Evolutionary conservation across 805 yeast species (phyloP).

Genomic region (Debaryomyces tyrocola): DNA sequence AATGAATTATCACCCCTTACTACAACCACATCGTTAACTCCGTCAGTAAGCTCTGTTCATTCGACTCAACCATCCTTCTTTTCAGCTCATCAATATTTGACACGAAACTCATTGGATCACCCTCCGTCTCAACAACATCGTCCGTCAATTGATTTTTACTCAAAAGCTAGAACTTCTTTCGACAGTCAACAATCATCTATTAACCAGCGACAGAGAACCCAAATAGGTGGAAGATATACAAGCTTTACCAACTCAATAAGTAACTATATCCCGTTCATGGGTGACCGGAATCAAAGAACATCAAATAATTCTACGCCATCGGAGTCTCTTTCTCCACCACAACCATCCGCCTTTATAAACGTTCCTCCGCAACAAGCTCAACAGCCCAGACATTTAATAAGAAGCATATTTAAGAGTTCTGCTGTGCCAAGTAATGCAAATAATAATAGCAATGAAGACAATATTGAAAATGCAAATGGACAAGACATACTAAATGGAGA

Average conservation of each 20-base stretch:
- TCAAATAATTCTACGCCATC: slow-evolving; percentile 11
- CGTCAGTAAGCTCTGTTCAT: slow-evolving; percentile 39
- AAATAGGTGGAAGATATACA: slow-evolving; percentile 24
- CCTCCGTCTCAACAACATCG: slow-evolving; percentile 27
- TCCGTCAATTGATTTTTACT: slow-evolving; percentile 33
- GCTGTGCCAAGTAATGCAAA: slow-evolving; percentile 3
- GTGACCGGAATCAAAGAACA: slow-evolving; percentile 25
- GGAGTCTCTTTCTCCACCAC: slow-evolving; percentile 14
- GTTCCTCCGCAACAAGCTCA: slow-evolving; percentile 7
- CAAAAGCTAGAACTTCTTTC: slow-evolving; percentile 26
- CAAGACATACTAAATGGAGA: slow-evolving; percentile 1
- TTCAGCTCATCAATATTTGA: slow-evolving; percentile 42
- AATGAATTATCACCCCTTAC: slow-evolving; percentile 42
- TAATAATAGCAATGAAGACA: background rate
- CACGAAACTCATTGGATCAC: slow-evolving; percentile 39
- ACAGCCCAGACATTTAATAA: slow-evolving; percentile 26
- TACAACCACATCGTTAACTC: slow-evolving; percentile 44
- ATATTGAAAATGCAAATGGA: background rate
- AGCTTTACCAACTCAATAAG: slow-evolving; percentile 37
- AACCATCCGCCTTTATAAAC: slow-evolving; percentile 6
- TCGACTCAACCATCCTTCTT: slow-evolving; percentile 44
- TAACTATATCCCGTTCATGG: slow-evolving; percentile 43
- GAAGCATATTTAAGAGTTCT: slow-evolving; percentile 30
- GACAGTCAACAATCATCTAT: slow-evolving; percentile 26
- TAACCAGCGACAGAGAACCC: slow-evolving; percentile 14